Base-by-base conservation (phyloP, 2,329 filamentous ascomycete species). In the Colletotrichum incanum region DNA sequence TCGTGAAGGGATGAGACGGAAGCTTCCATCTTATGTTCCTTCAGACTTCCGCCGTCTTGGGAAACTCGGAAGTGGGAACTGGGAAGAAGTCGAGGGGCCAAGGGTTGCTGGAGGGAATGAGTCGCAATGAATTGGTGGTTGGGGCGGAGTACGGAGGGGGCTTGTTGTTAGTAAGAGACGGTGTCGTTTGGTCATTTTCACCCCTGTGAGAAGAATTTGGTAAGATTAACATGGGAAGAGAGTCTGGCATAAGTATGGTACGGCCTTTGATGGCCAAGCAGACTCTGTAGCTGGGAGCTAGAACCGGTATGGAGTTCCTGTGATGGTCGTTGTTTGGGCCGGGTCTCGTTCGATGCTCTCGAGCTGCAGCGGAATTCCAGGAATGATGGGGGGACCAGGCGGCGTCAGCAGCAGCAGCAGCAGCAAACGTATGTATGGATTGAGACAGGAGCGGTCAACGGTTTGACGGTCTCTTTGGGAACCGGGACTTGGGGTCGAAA, bases 1-100 rank as follows among this genome's bases (percentile, higher is more conserved):
- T 62, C 18, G 28, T 47, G 41, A 23, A 61, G n/a, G 31, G 7
- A 34, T 58, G 37, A 58, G 34, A 41, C 55, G n/a, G 55, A 58
- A 23, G 34, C 55, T 28, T 41, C n/a, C 14, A 58, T 41, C 34
- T 58, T 26, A 34, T 58, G 23, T 41, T 58, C 55, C 37, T 41
- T 41, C 37, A 41, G 14, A 58, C 55, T 58, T 58, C n/a, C 34
- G 20, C 41, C 12, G 55, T 41, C 55, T 26, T 58, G 55, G 34
- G 37, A 39, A 39, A 28, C 31, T n/a, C 20, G n/a, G 16, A 52
- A 52, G 26, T 16, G 49, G 23, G 47, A 50, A 55, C 20, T n/a
- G 55, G 37, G n/a, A 28, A 58, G 11, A 58, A 58, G n/a, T 39
- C 6, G 20, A 23, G 34, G 20, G 20, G 16, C n/a, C 34, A 58